Evolutionary conservation across 768 basidiomycete genomes (phyloP).

Genomic region (Hortiboletus flavorubellus): DNA sequence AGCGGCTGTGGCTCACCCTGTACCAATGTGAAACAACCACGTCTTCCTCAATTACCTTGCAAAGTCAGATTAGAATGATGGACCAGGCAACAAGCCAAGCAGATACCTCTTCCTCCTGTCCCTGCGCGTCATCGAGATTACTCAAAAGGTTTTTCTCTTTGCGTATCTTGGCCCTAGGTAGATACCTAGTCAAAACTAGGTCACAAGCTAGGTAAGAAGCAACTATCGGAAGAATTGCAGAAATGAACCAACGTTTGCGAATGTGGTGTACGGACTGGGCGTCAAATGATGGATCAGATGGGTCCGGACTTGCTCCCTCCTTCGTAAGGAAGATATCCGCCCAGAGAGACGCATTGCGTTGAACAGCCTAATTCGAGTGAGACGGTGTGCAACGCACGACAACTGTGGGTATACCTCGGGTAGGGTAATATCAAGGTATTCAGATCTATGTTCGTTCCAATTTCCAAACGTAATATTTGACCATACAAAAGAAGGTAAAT

Average conservation of each 20-base stretch:
- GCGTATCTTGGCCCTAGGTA: constrained; percentile 65
- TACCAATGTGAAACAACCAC: constrained; percentile 85
- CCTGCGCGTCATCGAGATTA: constrained; percentile 36
- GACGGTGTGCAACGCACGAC: not conserved
- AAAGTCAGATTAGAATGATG: constrained; percentile 7
- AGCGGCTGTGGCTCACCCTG: constrained; percentile 40
- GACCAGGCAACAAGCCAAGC: not conserved
- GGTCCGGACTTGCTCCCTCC: constrained; percentile 64
- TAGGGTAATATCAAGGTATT: constrained; percentile 58
- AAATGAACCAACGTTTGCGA: constrained; percentile 59
- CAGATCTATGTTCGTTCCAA: constrained; percentile 58
- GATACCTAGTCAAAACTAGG: constrained; percentile 82
- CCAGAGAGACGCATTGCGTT: constrained; percentile 79
- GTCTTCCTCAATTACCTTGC: constrained; percentile 41
- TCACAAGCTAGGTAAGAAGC: constrained; percentile 1
- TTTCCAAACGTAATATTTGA: constrained; percentile 74
- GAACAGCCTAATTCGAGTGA: constrained; percentile 52
- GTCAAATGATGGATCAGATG: constrained; percentile 50
- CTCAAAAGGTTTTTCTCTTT: constrained; percentile 81
- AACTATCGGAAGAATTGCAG: not conserved
- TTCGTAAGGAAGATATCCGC: constrained; percentile 76
- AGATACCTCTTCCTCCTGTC: constrained; percentile 54
- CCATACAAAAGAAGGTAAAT: constrained; percentile 72
- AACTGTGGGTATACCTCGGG: constrained; percentile 49
- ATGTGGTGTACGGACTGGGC: constrained; percentile 61